Evolutionary conservation across 345 rosid species (phyloP), one percentile per base, ranked within the genome.

Genomic region (Rhizophora apiculata): DNA sequence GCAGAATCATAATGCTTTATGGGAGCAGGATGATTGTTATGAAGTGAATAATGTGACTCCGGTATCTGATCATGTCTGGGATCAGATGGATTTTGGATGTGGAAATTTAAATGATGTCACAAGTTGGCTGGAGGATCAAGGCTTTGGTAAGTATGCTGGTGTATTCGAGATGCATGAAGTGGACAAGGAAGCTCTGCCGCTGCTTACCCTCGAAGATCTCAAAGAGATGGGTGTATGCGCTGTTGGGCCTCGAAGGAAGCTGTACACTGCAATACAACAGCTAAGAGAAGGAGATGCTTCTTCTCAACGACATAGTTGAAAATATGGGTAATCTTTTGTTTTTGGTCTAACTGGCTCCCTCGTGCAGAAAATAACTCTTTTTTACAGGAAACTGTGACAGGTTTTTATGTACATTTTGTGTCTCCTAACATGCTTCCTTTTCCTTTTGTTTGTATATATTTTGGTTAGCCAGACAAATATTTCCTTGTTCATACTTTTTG

Each of bases 181-280:
- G 57, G 90, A 86, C 43, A 78, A 79, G 62, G 85, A 84, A 68
- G 69, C 82, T 48, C 52, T 86, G 76, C 88, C 86, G 0, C 70
- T 82, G 2, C 86, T 86, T 74, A 86, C 90, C 11, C 68, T 82
- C 43, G 83, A 79, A 72, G 90, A 86, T 75, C 90, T 86, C 64
- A 86, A 80, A 79, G 90, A 86, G 69, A 86, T 86, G 78, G 90
- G 90, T 24, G 62, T 84, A 11, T 54, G 55, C 31, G 88, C 90
- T 46, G 84, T 86, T 34, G 90, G 90, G 48, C 74, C 85, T 72
- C 82, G 84, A 66, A 73, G 90, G 80, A 86, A 84, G 79, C 55
- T 86, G 48, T 86, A 81, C 78, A 63, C 62, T 15, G 85, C 86
- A 29, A 86, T 86, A 74, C 81, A 68, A 61, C 81, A 71, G 54